phyloP scores from a whole-genome alignment of 78 protist genomes.

The Dictyostelium citrinum region DNA sequence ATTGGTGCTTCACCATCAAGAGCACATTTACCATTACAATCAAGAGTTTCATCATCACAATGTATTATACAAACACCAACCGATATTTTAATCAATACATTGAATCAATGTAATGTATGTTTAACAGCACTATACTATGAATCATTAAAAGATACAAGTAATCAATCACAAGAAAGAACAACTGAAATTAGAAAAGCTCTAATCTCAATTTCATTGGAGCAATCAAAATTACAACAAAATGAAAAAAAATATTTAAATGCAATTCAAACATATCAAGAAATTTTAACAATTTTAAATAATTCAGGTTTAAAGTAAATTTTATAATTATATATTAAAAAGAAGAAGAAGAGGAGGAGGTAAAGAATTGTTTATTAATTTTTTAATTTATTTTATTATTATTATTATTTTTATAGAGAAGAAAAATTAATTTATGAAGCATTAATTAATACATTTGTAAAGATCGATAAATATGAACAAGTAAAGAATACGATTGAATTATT shows the following conservation, averaged over 20 bases:
- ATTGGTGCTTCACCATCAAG: not conserved
- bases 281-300: conserved; percentile 11
- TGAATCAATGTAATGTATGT: not conserved
- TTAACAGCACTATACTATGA: not conserved
- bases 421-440: conserved; percentile 15
- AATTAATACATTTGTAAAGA: not conserved
- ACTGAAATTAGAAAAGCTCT: conserved; percentile 6
- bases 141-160: not conserved
- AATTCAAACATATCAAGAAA: not conserved
- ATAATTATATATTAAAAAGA: not conserved
- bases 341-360: too few relatives aligned
- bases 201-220: not conserved
- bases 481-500: conserved; percentile 2
- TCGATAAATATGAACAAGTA: conserved; percentile 16
- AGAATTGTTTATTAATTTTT: not conserved
- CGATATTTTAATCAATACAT: not conserved
- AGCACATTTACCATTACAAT: not conserved
- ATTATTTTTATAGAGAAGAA: conserved; percentile 18
- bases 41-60: not conserved
- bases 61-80: not conserved
- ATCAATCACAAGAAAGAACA: conserved; percentile 1
- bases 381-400: not conserved
- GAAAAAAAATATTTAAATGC: not conserved
- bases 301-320: conserved; percentile 1
- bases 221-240: not conserved